Evolutionary conservation across 2,329 filamentous ascomycete genomes (phyloP), one percentile per base, ranked within the genome.

Genomic region (Orbilia blumenaviensis): DNA sequence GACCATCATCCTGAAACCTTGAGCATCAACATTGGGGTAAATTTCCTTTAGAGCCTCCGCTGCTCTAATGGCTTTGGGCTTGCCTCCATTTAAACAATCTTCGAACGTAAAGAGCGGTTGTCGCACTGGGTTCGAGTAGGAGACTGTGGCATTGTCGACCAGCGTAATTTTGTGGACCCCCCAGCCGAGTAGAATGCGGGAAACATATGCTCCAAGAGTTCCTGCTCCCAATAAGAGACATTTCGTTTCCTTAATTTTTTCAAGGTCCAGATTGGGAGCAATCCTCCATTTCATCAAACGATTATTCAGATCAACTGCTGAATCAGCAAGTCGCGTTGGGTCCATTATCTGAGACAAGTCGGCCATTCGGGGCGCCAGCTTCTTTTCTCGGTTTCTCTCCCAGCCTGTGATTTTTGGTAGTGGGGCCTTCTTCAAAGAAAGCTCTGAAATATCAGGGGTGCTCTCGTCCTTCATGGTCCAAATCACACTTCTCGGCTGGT

Each of bases 271-370:
- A 60, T 90, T 90, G 0, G 95, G 95, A 6, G 93, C 92, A 80
- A 99, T 93, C 41, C 95, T 90, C 95, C 95, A 99, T 84, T 97
- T 99, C 90, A 99, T 99, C 71, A 99, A 87, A 84, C 98, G 98
- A 75, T 98, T 86, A 81, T 99, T 99, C 72, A 99, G 87, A 81
- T 99, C 95, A 8, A 98, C 94, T 0, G 94, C 93, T 82, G 96
- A 93, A 81, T 98, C 94, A 21, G 95, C 95, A 16, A 98, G 86
- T 79, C 85, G 72, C 81, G 85, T 86, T 5, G 95, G 94, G 81
- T 99, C 94, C 91, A 99, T 94, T 80, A 97, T 96, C 80, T 95
- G 93, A 18, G 91, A 91, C 7, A 99, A 86, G 80, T 96, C 93
- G 12, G 93, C 92, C 16, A 91, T 87, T 78, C 92, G 90, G 14